These are phyloP conservation scores for Mycena alexandri DNA, from an alignment of 768 basidiomycete species.

Conservation along the genomic window DNA sequence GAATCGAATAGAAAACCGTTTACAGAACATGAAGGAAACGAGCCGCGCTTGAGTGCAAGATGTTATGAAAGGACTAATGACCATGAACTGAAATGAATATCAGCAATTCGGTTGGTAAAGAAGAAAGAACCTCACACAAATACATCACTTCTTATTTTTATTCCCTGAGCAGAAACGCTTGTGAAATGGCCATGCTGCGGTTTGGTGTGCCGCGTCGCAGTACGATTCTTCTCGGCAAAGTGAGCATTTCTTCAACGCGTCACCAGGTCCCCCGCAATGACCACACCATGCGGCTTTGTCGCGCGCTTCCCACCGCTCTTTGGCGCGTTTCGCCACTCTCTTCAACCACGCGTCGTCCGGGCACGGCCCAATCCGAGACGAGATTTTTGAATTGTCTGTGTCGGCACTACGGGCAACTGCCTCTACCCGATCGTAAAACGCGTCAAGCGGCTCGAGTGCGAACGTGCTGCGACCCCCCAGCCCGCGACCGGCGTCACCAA, in stretches of 20 bases:
- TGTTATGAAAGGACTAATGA: too few species aligned
- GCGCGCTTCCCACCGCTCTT: slow-evolving; percentile 30
- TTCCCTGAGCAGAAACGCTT: slow-evolving; percentile 22
- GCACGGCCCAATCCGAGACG: not conserved
- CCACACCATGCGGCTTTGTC: slow-evolving; percentile 34
- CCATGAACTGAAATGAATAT: too few species aligned
- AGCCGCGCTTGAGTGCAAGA: too few species aligned
- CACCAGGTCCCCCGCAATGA: slow-evolving; percentile 31
- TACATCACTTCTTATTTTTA: slow-evolving; percentile 1
- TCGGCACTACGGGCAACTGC: not conserved
- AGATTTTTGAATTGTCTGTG: not conserved
- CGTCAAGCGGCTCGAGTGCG: slow-evolving; percentile 35
- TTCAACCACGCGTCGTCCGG: slow-evolving; percentile 31
- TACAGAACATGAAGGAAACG: too few species aligned
- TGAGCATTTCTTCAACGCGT: slow-evolving; percentile 29
- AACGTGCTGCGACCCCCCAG: slow-evolving; percentile 29
- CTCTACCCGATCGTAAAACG: slow-evolving; percentile 24
- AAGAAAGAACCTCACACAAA: too few species aligned
- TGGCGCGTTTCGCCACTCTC: slow-evolving; percentile 33
- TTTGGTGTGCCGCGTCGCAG: slow-evolving; percentile 37
- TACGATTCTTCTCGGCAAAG: slow-evolving; percentile 29
- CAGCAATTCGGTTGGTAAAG: too few species aligned
- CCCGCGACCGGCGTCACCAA: slow-evolving; percentile 40
- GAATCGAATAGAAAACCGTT: too few species aligned
- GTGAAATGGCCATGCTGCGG: slow-evolving; percentile 39